A percentile compares a stretch with the other conserved stretches of the same genome.
phyloP scores from a whole-genome alignment of 164 flowering plant genomes.

The Dillenia turbinata region DNA sequence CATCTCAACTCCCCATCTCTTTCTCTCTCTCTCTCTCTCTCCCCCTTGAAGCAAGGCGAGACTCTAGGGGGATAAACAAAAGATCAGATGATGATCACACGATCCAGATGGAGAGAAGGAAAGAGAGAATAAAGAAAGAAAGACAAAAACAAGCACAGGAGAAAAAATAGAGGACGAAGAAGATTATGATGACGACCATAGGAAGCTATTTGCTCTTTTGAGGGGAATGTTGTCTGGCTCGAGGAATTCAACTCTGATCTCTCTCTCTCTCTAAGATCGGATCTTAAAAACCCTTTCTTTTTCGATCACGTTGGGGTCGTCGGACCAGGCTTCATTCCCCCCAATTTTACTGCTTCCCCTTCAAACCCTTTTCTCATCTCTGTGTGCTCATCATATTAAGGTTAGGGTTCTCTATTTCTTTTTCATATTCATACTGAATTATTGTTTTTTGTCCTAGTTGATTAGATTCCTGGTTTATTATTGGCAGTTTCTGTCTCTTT shows the following conservation, averaged over 20 bases:
- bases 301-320: conserved; percentile 19
- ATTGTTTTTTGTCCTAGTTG: background rate
- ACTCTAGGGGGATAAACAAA: conserved; percentile 32
- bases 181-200: too few species aligned
- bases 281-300: background rate
- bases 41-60: conserved; percentile 42
- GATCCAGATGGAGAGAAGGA: too few species aligned
- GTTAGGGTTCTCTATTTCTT: too few species aligned
- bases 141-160: too few species aligned
- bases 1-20: conserved; percentile 14
- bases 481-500: background rate
- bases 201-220: conserved; percentile 20
- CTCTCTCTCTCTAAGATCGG: conserved; percentile 12
- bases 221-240: conserved; percentile 65
- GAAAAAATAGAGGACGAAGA: too few species aligned
- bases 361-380: background rate
- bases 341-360: conserved; percentile 21
- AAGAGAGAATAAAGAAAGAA: too few species aligned
- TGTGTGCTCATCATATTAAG: too few species aligned
- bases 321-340: conserved; percentile 64
- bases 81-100: background rate
- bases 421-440: background rate
- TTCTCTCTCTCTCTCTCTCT: conserved; percentile 12
- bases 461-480: background rate
- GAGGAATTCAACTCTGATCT: conserved; percentile 20